A percentile compares a stretch with the other conserved stretches of the same genome.
These are phyloP conservation scores for Plenodomus tracheiphilus DNA, from an alignment of 2,329 filamentous ascomycete genomes.

Conservation along the genomic window DNA sequence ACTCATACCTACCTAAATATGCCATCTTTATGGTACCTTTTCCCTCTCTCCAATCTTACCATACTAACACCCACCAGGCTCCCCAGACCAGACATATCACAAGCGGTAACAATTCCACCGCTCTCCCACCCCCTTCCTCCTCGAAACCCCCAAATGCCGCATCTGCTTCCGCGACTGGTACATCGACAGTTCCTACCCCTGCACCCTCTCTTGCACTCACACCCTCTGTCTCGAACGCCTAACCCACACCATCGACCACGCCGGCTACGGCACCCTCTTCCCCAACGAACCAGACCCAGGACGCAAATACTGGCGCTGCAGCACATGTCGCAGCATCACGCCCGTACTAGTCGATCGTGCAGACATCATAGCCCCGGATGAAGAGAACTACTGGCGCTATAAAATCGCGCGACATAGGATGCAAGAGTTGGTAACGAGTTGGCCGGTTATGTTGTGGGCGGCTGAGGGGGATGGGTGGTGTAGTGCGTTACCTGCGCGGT, in stretches of 20 bases:
- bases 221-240: constrained; percentile 12
- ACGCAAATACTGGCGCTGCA: constrained; percentile 11
- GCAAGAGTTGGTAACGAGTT: not conserved
- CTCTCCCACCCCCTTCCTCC: not conserved
- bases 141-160: not conserved
- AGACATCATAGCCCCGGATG: not conserved
- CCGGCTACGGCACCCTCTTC: constrained; percentile 2
- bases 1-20: not conserved
- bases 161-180: constrained; percentile 8
- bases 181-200: constrained; percentile 5
- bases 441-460: not conserved
- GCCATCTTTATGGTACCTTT: too few species aligned
- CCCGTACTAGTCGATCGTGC: constrained; percentile 2
- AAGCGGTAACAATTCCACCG: not conserved
- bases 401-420: constrained; percentile 1
- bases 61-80: not conserved
- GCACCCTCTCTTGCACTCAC: constrained; percentile 9
- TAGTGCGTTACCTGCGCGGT: not conserved
- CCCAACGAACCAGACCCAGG: constrained; percentile 5
- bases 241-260: constrained; percentile 3
- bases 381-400: constrained; percentile 11
- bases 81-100: not conserved
- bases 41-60: not conserved
- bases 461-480: not conserved
- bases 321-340: constrained; percentile 3